Conservation (phyloP, 106 monocot genomes). For the Posidonia australis region DNA sequence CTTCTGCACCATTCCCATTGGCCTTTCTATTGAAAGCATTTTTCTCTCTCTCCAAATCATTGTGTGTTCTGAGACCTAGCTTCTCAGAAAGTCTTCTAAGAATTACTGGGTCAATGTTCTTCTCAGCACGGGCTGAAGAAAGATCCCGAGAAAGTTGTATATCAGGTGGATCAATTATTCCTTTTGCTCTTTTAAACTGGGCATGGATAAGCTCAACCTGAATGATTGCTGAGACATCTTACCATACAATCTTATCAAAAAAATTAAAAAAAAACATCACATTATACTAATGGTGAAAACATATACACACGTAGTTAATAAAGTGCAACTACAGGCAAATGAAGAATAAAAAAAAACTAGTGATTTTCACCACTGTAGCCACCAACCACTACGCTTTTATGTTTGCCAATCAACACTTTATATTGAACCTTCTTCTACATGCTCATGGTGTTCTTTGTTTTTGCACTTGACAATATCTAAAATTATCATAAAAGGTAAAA, state of each 20-base stretch:
- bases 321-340: too few relatives aligned
- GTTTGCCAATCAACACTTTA: too few relatives aligned
- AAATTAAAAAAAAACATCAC: neutral
- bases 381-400: too few relatives aligned
- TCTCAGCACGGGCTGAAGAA: conserved; percentile 10
- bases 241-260: neutral
- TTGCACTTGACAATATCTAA: too few relatives aligned
- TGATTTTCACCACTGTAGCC: too few relatives aligned
- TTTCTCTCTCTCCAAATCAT: conserved; percentile 52
- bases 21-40: conserved; percentile 50
- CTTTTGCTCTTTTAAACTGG: conserved; percentile 50
- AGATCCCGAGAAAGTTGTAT: conserved; percentile 27
- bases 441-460: too few relatives aligned
- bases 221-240: neutral
- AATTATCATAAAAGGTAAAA: too few relatives aligned
- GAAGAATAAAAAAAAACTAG: too few relatives aligned
- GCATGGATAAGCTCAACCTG: conserved; percentile 62
- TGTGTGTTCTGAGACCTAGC: conserved; percentile 41
- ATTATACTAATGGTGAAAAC: too few relatives aligned
- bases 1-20: conserved; percentile 25
- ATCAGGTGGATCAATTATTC: conserved; percentile 36
- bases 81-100: conserved; percentile 49
- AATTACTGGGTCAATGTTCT: conserved; percentile 15
- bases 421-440: too few relatives aligned
- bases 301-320: too few relatives aligned